A percentile compares a stretch with the other conserved stretches of the same genome.
These are phyloP conservation scores for Juglanconis juglandina DNA, from an alignment of 2,329 filamentous ascomycete genomes.

Conservation along the genomic window DNA sequence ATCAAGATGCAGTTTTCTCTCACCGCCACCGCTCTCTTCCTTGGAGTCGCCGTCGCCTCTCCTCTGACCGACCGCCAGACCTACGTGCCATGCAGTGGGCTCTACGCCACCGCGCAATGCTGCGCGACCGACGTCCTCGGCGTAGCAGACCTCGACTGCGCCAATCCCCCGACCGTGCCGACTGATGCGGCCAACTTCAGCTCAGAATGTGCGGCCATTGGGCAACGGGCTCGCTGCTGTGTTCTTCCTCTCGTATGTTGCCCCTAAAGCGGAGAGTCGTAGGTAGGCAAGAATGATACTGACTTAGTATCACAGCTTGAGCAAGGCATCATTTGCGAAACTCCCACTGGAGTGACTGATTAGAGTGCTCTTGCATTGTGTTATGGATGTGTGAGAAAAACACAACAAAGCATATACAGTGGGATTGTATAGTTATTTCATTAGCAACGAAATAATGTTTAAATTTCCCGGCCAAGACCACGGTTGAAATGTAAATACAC, in stretches of 20 bases:
- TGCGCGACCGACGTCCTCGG: conserved; percentile 61
- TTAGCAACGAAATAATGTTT: too few relatives aligned
- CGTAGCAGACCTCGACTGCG: conserved; percentile 55
- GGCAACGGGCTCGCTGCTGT: conserved; percentile 58
- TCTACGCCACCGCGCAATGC: conserved; percentile 49
- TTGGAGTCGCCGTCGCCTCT: conserved; percentile 16
- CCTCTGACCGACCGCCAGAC: conserved; percentile 33
- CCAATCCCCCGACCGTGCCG: conserved; percentile 23
- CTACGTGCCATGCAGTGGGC: conserved; percentile 40
- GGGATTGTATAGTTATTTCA: too few relatives aligned
- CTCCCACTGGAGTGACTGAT: conserved; percentile 26
- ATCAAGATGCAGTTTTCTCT: conserved; percentile 15
- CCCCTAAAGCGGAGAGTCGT: too few relatives aligned
- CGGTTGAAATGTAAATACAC: too few relatives aligned
- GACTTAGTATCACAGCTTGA: conserved; percentile 24
- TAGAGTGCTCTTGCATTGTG: conserved; percentile 15
- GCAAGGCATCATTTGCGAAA: conserved; percentile 32
- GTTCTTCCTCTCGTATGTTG: conserved; percentile 43
- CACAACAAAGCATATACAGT: too few relatives aligned
- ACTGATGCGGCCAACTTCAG: conserved; percentile 23
- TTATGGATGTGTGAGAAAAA: too few relatives aligned
- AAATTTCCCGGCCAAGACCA: too few relatives aligned
- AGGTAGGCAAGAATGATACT: not conserved
- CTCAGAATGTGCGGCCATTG: conserved; percentile 42
- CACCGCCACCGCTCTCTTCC: conserved; percentile 10